Percentiles rank a stretch among this genome's conserved stretches.
These are phyloP conservation scores for Gossypium turneri DNA, from an alignment of 345 rosid genomes.

Conservation along the genomic window DNA sequence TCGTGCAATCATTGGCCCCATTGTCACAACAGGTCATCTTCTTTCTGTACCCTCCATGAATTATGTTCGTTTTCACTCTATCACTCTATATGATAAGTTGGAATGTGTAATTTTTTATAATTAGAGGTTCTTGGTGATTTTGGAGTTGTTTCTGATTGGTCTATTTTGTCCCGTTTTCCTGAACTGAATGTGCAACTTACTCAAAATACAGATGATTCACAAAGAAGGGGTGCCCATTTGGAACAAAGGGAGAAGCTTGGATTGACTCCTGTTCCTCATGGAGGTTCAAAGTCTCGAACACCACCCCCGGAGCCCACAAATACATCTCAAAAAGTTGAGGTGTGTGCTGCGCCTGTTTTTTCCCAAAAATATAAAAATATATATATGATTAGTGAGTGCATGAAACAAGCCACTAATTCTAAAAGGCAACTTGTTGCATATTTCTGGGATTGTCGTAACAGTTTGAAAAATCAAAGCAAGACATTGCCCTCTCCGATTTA, in stretches of 20 bases:
- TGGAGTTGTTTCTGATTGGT: background rate
- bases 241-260: conserved; percentile 90
- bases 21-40: conserved; percentile 54
- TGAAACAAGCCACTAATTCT: background rate
- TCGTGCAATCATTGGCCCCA: conserved; percentile 63
- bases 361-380: background rate
- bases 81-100: background rate
- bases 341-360: conserved; percentile 25
- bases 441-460: conserved; percentile 26
- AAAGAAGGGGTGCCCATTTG: conserved; percentile 51
- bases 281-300: conserved; percentile 34
- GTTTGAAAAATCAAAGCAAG: conserved; percentile 79
- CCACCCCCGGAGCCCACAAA: conserved; percentile 54
- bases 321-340: conserved; percentile 83
- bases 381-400: background rate
- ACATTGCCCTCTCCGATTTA: conserved; percentile 65
- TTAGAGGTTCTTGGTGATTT: background rate
- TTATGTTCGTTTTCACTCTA: background rate
- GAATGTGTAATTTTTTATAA: background rate
- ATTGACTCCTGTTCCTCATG: conserved; percentile 48
- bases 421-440: background rate
- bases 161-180: background rate
- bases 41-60: background rate
- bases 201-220: conserved; percentile 51
- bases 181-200: background rate